Percentiles rank a stretch among this genome's conserved stretches.
phyloP scores from a whole-genome alignment of 139 green algal species.

The Eudorina sp. region DNA sequence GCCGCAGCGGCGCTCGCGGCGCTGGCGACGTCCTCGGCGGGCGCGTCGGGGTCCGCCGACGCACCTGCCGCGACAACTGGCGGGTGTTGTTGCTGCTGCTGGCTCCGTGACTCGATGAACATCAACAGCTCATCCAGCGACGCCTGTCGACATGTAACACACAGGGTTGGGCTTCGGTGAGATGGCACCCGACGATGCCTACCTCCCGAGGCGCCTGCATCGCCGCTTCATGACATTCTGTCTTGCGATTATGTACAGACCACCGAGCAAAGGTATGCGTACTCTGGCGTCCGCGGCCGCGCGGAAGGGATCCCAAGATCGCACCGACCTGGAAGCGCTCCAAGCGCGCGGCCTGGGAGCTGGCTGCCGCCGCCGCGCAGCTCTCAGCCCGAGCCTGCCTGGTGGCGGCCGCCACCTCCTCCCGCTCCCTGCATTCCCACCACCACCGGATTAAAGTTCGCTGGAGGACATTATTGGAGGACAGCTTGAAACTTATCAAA shows the following conservation, averaged over 20 bases:
- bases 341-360: not conserved
- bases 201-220: too few relatives aligned
- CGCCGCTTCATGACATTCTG: too few relatives aligned
- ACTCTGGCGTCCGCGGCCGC: too few relatives aligned
- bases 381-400: slow-evolving; percentile 46
- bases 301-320: too few relatives aligned
- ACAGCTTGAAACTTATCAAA: too few relatives aligned
- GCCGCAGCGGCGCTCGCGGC: too few relatives aligned
- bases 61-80: not conserved
- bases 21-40: not conserved
- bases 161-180: too few relatives aligned
- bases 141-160: slow-evolving; percentile 2
- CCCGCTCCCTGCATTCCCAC: slow-evolving; percentile 65
- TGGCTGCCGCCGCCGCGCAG: not conserved
- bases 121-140: slow-evolving; percentile 9
- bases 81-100: not conserved
- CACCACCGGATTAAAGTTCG: too few relatives aligned
- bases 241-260: too few relatives aligned
- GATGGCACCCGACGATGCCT: too few relatives aligned
- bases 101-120: not conserved
- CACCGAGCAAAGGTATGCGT: too few relatives aligned
- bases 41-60: not conserved
- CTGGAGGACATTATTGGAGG: too few relatives aligned
- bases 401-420: slow-evolving; percentile 52
- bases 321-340: slow-evolving; percentile 34